These are phyloP conservation scores for Cyberlindnera maritima DNA, from an alignment of 805 yeast genomes.

Conservation along the genomic window DNA sequence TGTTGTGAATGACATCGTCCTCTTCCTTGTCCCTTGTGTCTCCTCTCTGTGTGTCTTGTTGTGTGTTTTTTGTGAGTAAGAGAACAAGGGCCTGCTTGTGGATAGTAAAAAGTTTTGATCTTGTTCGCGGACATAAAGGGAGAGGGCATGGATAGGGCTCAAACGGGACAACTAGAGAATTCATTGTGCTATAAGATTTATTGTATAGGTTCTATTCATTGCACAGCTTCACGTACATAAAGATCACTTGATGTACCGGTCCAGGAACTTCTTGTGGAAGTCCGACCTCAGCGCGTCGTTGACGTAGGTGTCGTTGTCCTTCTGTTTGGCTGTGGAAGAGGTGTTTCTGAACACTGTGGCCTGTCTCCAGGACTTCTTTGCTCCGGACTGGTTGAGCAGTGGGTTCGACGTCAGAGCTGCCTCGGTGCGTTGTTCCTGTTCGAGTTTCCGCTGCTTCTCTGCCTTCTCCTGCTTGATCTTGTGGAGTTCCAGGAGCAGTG, in stretches of 20 bases:
- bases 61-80: too few relatives aligned
- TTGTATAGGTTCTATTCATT: too few relatives aligned
- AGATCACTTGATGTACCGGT: slow-evolving; percentile 20
- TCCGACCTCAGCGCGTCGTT: slow-evolving; percentile 29
- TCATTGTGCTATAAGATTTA: too few relatives aligned
- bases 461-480: slow-evolving; percentile 37
- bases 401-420: slow-evolving; percentile 29
- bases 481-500: slow-evolving; percentile 38
- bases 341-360: slow-evolving; percentile 30
- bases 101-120: too few relatives aligned
- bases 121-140: too few relatives aligned
- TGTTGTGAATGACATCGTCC: too few relatives aligned
- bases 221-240: too few relatives aligned
- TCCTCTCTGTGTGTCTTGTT: too few relatives aligned
- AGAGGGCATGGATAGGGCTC: too few relatives aligned
- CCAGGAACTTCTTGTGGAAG: slow-evolving; percentile 24
- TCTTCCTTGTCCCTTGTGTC: too few relatives aligned
- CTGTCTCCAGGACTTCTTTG: slow-evolving; percentile 34
- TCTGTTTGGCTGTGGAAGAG: slow-evolving; percentile 19
- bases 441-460: slow-evolving; percentile 25
- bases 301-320: slow-evolving; percentile 29
- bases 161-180: too few relatives aligned
- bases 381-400: slow-evolving; percentile 17
- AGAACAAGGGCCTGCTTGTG: too few relatives aligned
- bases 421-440: slow-evolving; percentile 26